A percentile compares a stretch with the other conserved stretches of the same genome.
Evolutionary conservation across 352 stramenopile species (phyloP).

Genomic region (Phytophthora idaei): DNA sequence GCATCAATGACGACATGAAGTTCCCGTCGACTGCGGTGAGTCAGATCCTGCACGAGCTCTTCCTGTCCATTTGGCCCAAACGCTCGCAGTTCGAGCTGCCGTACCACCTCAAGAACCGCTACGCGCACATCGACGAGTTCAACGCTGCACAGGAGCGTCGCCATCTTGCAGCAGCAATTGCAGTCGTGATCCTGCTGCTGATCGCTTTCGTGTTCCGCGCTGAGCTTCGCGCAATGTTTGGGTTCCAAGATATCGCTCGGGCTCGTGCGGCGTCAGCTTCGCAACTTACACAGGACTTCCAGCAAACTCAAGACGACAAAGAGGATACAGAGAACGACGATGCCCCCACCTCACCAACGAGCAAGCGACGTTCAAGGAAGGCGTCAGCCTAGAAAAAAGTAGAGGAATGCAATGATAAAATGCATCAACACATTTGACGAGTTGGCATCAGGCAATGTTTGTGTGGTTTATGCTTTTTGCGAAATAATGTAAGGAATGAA

Average conservation of each 20-base stretch:
- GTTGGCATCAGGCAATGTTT: slow-evolving; percentile 19
- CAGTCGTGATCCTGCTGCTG: slow-evolving; percentile 42
- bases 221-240: slow-evolving; percentile 60
- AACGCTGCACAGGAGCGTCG: slow-evolving; percentile 53
- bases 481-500: slow-evolving; percentile 30
- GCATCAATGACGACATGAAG: slow-evolving; percentile 97
- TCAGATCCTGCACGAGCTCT: slow-evolving; percentile 92
- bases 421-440: slow-evolving; percentile 1
- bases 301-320: slow-evolving; percentile 33
- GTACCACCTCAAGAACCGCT: slow-evolving; percentile 87
- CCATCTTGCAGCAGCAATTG: slow-evolving; percentile 42
- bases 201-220: slow-evolving; percentile 59
- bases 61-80: slow-evolving; percentile 91
- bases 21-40: slow-evolving; percentile 78
- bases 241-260: slow-evolving; percentile 72
- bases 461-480: slow-evolving; percentile 24
- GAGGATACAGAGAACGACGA: neutral
- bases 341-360: slow-evolving; percentile 1
- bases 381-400: slow-evolving; percentile 16
- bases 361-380: slow-evolving; percentile 14
- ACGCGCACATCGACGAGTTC: slow-evolving; percentile 85
- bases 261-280: slow-evolving; percentile 68
- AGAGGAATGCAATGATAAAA: slow-evolving; percentile 18
- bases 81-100: slow-evolving; percentile 92
- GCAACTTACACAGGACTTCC: slow-evolving; percentile 60